Percentiles rank a stretch among this genome's conserved stretches.
Evolutionary conservation across 768 basidiomycete genomes (phyloP).

Genomic region (Calvatia gigantea): DNA sequence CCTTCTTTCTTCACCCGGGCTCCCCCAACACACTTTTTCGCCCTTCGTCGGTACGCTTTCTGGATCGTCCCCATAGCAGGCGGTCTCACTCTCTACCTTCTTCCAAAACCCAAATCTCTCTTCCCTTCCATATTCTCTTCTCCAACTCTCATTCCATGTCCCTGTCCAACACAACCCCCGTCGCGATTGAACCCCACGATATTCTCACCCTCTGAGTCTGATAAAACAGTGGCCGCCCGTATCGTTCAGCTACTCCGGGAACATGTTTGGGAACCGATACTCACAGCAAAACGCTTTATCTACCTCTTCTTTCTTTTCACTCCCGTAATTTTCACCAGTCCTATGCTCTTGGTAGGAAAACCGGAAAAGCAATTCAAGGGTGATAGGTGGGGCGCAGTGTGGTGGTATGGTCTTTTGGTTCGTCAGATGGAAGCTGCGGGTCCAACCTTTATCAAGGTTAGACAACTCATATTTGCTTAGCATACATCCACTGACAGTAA

Average conservation of each 20-base stretch:
- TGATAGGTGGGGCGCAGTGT: slow-evolving; percentile 89
- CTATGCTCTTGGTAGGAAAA: slow-evolving; percentile 75
- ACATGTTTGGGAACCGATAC: slow-evolving; percentile 78
- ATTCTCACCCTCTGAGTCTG: slow-evolving; percentile 66
- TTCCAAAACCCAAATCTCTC: slow-evolving; percentile 38
- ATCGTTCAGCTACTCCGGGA: slow-evolving; percentile 47
- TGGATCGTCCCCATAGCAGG: slow-evolving; percentile 60
- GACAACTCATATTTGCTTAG: slow-evolving; percentile 13
- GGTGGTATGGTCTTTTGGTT: slow-evolving; percentile 96
- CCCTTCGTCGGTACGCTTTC: slow-evolving; percentile 29
- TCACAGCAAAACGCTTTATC: slow-evolving; percentile 80
- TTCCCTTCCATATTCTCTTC: slow-evolving; percentile 44
- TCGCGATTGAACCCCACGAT: slow-evolving; percentile 34
- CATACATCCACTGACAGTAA: slow-evolving; percentile 14
- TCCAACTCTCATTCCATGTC: slow-evolving; percentile 41
- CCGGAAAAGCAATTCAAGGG: slow-evolving; percentile 54
- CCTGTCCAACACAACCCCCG: slow-evolving; percentile 16
- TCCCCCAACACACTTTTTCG: slow-evolving; percentile 24
- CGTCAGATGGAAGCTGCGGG: slow-evolving; percentile 91
- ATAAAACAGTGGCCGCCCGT: slow-evolving; percentile 41
- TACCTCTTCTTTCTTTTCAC: slow-evolving; percentile 80
- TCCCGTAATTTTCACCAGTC: slow-evolving; percentile 80
- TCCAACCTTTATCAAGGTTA: slow-evolving; percentile 94
- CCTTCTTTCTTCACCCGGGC: slow-evolving; percentile 30
- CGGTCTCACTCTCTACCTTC: slow-evolving; percentile 48